Percentiles rank a stretch among this genome's conserved stretches.
Conservation (phyloP, 305 asterid species). For the Fraxinus paxiana region DNA sequence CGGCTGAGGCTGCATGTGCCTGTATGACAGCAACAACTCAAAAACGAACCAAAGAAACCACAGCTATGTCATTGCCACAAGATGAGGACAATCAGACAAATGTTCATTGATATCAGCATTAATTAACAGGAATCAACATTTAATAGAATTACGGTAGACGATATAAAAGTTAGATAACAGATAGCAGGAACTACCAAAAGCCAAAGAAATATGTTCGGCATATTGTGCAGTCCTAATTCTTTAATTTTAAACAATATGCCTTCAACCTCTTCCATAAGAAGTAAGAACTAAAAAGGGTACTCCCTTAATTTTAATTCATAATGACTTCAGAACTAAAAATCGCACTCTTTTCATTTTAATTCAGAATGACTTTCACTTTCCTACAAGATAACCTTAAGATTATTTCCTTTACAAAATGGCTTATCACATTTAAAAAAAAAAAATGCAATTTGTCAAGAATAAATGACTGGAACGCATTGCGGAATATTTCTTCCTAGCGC, state of each 20-base stretch:
- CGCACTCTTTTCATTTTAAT: not conserved
- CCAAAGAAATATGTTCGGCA: not conserved
- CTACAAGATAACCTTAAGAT: not conserved
- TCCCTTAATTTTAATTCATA: not conserved
- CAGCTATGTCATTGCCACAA: not conserved
- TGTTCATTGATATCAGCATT: not conserved
- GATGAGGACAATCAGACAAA: constrained; percentile 7
- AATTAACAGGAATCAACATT: not conserved
- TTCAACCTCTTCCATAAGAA: not conserved
- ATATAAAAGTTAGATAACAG: not conserved
- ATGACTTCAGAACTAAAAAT: not conserved
- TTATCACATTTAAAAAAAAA: not conserved
- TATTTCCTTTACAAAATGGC: not conserved
- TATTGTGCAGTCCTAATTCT: not conserved
- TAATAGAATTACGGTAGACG: not conserved
- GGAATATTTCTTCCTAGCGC: not conserved
- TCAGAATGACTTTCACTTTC: not conserved
- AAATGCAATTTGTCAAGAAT: not conserved
- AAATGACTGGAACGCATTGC: not conserved
- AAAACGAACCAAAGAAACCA: not conserved
- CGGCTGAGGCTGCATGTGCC: constrained; percentile 99
- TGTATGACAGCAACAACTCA: constrained; percentile 29
- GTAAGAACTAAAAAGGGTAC: not conserved
- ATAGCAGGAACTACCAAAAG: not conserved
- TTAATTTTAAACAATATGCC: not conserved